Percentiles rank a stretch among this genome's conserved stretches.
These are phyloP conservation scores for Chalciporus chontae DNA, from an alignment of 768 basidiomycete genomes.

Conservation along the genomic window DNA sequence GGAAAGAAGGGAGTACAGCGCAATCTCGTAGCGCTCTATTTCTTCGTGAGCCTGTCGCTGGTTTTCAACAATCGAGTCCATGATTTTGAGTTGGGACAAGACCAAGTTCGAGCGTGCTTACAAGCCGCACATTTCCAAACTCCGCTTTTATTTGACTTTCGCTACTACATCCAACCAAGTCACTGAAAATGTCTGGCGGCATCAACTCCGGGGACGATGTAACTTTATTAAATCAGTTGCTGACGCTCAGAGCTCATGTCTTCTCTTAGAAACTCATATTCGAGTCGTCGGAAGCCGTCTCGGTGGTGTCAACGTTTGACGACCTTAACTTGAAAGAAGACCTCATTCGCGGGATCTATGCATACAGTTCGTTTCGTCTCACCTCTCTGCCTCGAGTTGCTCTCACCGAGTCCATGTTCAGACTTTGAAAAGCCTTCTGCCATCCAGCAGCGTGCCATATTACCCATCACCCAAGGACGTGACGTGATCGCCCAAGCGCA, in stretches of 20 bases:
- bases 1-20: slow-evolving; percentile 80
- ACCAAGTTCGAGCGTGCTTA: background rate
- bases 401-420: slow-evolving; percentile 24
- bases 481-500: slow-evolving; percentile 99
- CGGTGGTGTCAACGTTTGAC: slow-evolving; percentile 85
- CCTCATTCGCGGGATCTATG: slow-evolving; percentile 94
- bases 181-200: slow-evolving; percentile 71
- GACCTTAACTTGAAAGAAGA: slow-evolving; percentile 93
- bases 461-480: slow-evolving; percentile 91
- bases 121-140: slow-evolving; percentile 42
- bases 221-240: slow-evolving; percentile 22
- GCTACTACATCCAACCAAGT: slow-evolving; percentile 39
- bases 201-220: slow-evolving; percentile 88
- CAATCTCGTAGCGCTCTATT: slow-evolving; percentile 86
- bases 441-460: slow-evolving; percentile 96
- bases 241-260: background rate
- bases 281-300: slow-evolving; percentile 90
- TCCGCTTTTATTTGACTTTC: slow-evolving; percentile 39
- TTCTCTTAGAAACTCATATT: slow-evolving; percentile 79
- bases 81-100: slow-evolving; percentile 29
- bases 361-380: slow-evolving; percentile 70
- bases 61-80: slow-evolving; percentile 95
- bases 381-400: background rate
- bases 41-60: slow-evolving; percentile 96
- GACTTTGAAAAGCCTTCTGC: slow-evolving; percentile 99